Base-by-base conservation (phyloP, 192 early-diverging fungal genomes). In the Chytriomyces sp. region DNA sequence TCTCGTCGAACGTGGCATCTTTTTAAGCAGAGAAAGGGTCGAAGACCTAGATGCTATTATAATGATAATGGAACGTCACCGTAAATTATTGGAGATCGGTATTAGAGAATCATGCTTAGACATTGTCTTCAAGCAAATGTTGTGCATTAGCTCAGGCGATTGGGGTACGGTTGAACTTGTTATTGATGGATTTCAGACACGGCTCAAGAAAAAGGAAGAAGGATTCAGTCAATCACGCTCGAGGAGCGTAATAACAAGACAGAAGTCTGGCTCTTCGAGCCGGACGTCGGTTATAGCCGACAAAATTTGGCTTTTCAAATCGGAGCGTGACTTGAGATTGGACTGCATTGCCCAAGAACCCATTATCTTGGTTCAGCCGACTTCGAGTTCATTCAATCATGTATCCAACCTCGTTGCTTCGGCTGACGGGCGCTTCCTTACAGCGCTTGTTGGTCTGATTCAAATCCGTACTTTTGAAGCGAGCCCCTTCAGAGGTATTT, bases 381-480 rank as follows among this genome's bases (percentile, higher is more conserved):
- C 39, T 22, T 6, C n/a, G 8, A 31, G 14, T 19, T 7, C n/a
- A 19, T 30, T 32, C 7, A 7, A 61, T 61, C 59, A 61, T 19
- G 59, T 61, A 19, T 36, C 59, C 5, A 5, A 14, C 19, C 52
- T 65, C 34, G 37, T 65, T 17, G 52, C 63, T 12, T 65, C 63
- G 8, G 37, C 39, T 22, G 63, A 65, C 52, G 63, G 63, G 8
- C 38, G 41, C n/a, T 65, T 49, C 28, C 17, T 41, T 33, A 28
- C 52, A 31, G 63, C 63, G 8, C 10, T 49, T 10, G 38, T 65
- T 28, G 63, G 63, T 4, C 8, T 7, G 10, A 65, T 26, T 32
- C 63, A 65, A 28, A 65, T 65, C 31, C 63, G 63, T 26, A 33
- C 63, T 8, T 65, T 49, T 28, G 63, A 65, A 52, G 63, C 25